phyloP scores from a whole-genome alignment of 345 rosid genomes.

The Geranium brycei region DNA sequence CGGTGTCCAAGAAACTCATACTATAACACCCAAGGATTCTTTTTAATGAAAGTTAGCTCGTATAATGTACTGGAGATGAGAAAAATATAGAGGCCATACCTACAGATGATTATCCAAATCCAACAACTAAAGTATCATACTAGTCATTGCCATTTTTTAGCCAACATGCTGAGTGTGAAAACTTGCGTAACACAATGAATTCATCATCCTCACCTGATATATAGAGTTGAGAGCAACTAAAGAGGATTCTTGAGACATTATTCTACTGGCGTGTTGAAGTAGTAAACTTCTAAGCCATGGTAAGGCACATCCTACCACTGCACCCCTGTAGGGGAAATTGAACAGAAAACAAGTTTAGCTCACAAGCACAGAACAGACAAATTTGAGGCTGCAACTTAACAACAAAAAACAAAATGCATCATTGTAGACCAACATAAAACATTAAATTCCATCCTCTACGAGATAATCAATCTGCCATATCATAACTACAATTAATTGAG shows the following conservation, averaged over 20 bases:
- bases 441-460: too few species aligned
- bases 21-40: too few species aligned
- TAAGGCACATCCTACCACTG: slow-evolving; percentile 68
- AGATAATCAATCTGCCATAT: too few species aligned
- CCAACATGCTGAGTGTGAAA: neutral
- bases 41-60: too few species aligned
- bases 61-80: too few species aligned
- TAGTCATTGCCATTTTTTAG: neutral
- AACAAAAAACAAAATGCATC: too few species aligned
- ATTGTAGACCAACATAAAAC: too few species aligned
- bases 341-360: neutral
- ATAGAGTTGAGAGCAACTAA: slow-evolving; percentile 55
- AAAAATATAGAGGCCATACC: too few species aligned
- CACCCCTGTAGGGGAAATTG: slow-evolving; percentile 46
- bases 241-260: slow-evolving; percentile 82
- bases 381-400: neutral
- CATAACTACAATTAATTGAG: too few species aligned
- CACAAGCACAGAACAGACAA: neutral
- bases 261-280: slow-evolving; percentile 71
- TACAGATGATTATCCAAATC: neutral
- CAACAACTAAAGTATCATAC: neutral
- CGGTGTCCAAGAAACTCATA: too few species aligned
- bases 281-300: slow-evolving; percentile 82
- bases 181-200: neutral
- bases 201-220: slow-evolving; percentile 51